A percentile compares a stretch with the other conserved stretches of the same genome.
phyloP scores from a whole-genome alignment of 2,329 filamentous ascomycete species.

The Thelonectria discophora region DNA sequence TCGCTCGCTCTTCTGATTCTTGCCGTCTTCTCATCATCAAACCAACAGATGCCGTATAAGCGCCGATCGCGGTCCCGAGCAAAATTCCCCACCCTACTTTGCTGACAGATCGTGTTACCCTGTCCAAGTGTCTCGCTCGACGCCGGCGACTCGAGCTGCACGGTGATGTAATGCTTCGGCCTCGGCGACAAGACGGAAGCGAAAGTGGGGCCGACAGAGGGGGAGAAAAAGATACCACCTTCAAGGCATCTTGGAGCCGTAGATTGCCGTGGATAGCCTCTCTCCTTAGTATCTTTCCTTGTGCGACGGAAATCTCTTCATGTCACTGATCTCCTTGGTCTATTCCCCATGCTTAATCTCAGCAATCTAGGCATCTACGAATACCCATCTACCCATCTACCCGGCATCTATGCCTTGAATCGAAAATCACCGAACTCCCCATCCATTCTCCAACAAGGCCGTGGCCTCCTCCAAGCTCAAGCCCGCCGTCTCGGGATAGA shows the following conservation, averaged over 20 bases:
- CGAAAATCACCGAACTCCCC: slow-evolving; percentile 67
- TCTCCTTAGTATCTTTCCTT: not conserved
- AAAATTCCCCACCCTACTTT: not conserved
- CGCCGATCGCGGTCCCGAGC: slow-evolving; percentile 31
- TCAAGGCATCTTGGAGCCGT: slow-evolving; percentile 16
- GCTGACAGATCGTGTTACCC: not conserved
- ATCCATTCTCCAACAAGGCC: slow-evolving; percentile 73
- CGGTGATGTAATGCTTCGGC: slow-evolving; percentile 37
- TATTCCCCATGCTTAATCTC: slow-evolving; percentile 13
- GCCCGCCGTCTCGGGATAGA: slow-evolving; percentile 89
- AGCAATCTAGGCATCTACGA: not conserved
- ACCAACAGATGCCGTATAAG: slow-evolving; percentile 6
- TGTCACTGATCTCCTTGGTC: slow-evolving; percentile 3
- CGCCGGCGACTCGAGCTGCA: slow-evolving; percentile 23
- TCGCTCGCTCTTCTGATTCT: not conserved
- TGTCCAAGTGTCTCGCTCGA: not conserved
- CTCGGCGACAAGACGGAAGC: slow-evolving; percentile 17
- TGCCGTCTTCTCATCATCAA: not conserved
- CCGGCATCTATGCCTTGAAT: not conserved
- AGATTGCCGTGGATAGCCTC: slow-evolving; percentile 33
- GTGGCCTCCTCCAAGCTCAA: slow-evolving; percentile 83
- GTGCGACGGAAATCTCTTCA: slow-evolving; percentile 15
- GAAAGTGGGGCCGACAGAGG: not conserved
- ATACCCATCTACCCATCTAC: too few relatives aligned
- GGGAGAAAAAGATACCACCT: not conserved